These are phyloP conservation scores for Cryphonectria radicalis DNA, from an alignment of 2,329 filamentous ascomycete species.

Conservation along the genomic window DNA sequence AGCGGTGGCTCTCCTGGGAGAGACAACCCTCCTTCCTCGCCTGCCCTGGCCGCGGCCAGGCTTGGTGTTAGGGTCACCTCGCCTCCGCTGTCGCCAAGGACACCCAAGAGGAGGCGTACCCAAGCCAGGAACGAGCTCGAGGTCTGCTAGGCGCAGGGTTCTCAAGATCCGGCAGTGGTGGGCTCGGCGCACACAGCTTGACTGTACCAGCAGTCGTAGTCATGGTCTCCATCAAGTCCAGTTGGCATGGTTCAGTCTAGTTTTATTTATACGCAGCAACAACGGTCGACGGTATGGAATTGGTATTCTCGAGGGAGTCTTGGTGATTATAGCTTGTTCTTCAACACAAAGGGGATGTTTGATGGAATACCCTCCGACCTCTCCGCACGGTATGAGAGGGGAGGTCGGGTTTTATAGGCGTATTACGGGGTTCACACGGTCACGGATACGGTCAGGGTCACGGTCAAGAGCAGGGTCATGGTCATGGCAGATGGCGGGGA, in stretches of 20 bases:
- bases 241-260: not conserved
- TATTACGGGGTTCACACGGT: not conserved
- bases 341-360: not conserved
- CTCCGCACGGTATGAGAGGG: not conserved
- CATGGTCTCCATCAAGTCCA: not conserved
- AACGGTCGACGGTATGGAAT: not conserved
- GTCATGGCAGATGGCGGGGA: not conserved
- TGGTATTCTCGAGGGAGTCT: not conserved
- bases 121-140: constrained; percentile 33
- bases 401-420: not conserved
- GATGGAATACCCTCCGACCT: not conserved
- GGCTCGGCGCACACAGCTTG: not conserved
- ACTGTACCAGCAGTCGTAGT: not conserved
- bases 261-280: not conserved
- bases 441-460: not conserved
- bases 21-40: not conserved
- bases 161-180: not conserved
- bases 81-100: constrained; percentile 37
- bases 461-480: not conserved
- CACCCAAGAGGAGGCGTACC: constrained; percentile 39
- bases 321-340: not conserved
- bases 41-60: constrained; percentile 1
- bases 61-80: constrained; percentile 29
- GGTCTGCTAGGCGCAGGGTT: constrained; percentile 35
- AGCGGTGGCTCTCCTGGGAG: constrained; percentile 7